Percentiles rank a stretch among this genome's conserved stretches.
These are phyloP conservation scores for Iris macrosiphon DNA, from an alignment of 106 monocot genomes.

Conservation along the genomic window DNA sequence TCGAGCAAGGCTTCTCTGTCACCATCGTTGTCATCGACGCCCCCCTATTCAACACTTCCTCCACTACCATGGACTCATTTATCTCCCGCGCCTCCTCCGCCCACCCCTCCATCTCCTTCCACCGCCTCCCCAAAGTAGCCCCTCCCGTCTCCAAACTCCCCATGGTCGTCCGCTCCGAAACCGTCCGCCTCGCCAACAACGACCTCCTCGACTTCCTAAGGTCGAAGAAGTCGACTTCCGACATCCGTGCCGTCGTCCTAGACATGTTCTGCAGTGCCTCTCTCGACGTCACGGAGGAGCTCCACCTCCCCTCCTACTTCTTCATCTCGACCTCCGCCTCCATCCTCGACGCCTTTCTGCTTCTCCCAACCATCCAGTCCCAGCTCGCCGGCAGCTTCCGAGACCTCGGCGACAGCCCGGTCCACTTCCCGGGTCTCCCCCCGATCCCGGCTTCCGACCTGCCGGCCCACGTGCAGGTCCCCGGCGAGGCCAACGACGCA, in stretches of 20 bases:
- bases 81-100: constrained; percentile 3
- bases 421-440: constrained; percentile 18
- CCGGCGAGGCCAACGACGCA: neutral
- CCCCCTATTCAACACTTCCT: neutral
- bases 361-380: constrained; percentile 6
- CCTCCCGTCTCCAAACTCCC: neutral
- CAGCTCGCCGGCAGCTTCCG: constrained; percentile 4
- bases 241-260: constrained; percentile 4
- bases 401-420: constrained; percentile 8
- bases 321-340: neutral
- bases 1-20: neutral
- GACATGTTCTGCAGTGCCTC: constrained; percentile 2
- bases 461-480: constrained; percentile 3
- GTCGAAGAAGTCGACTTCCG: neutral
- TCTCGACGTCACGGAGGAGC: neutral
- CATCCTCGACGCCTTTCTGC: neutral
- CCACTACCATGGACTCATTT: neutral
- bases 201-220: neutral
- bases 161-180: neutral
- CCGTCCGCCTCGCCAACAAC: neutral
- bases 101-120: constrained; percentile 16
- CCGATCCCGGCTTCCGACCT: constrained; percentile 22
- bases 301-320: neutral
- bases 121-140: constrained; percentile 1
- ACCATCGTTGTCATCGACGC: constrained; percentile 2